phyloP scores from a whole-genome alignment of 139 green algal genomes.

The Raphidocelis subcapitata region DNA sequence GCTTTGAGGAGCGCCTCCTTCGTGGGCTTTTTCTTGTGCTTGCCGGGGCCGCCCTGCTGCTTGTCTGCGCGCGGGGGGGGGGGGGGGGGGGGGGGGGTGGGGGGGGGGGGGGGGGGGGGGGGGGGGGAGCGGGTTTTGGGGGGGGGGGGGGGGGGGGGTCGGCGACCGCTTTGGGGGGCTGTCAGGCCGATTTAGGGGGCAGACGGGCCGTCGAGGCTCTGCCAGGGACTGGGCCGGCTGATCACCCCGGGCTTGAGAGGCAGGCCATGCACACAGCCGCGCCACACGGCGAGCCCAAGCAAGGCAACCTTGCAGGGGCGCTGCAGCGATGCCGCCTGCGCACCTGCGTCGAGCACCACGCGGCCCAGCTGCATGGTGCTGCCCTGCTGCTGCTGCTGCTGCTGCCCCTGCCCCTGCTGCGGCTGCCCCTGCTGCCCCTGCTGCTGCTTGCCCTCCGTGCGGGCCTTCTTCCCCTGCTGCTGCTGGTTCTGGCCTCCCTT shows the following conservation, averaged over 20 bases:
- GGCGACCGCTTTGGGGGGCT: not conserved
- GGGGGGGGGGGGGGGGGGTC: too few species aligned
- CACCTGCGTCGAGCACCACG: constrained; percentile 46
- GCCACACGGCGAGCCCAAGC: too few species aligned
- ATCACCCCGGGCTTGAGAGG: too few species aligned
- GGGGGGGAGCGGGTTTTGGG: not conserved
- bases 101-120: too few species aligned
- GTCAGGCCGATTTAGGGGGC: too few species aligned
- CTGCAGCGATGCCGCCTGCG: too few species aligned
- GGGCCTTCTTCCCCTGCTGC: constrained; percentile 24
- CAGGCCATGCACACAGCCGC: too few species aligned
- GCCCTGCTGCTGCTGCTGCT: constrained; percentile 3
- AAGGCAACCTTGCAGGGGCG: too few species aligned
- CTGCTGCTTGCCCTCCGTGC: constrained; percentile 9
- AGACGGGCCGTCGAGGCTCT: too few species aligned
- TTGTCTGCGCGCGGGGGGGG: not conserved
- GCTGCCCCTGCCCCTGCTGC: not conserved
- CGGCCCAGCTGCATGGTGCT: constrained; percentile 41
- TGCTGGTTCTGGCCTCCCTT: constrained; percentile 17
- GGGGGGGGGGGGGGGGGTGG: not conserved
- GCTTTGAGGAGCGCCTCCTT: constrained; percentile 65
- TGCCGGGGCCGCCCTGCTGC: not conserved
- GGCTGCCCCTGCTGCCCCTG: constrained; percentile 15
- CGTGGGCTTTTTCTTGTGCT: constrained; percentile 42
- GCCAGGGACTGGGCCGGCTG: too few species aligned